Evolutionary conservation across 208 protist species (phyloP), one percentile per base, ranked within the genome.

Genomic region (Acanthamoeba triangularis): DNA sequence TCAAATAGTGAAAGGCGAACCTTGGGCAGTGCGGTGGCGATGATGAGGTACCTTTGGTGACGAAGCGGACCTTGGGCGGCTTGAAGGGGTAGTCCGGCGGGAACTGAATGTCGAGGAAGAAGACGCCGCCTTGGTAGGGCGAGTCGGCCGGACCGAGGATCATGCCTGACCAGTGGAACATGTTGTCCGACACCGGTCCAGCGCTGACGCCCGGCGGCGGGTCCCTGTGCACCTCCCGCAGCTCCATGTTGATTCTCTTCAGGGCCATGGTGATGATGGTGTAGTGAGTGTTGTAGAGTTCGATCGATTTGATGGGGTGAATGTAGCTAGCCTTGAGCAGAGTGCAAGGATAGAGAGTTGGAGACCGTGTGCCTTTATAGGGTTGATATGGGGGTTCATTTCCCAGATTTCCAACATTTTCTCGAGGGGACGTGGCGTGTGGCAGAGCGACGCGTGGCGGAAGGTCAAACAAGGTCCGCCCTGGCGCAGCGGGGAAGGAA

Each of bases 171-270:
- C 99, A 99, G 97, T 99, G 99, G 96, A 99, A 99, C 52, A 99
- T 28, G 59, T 93, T 80, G 93, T 99, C 98, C 90, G 96, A 98
- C 78, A 98, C 96, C 76, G 99, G 99, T 84, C 99, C 99, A 41
- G 99, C 99, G 95, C 97, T 99, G 87, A 98, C 99, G 96, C 99
- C 99, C 37, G 98, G 97, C n/a, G 99, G 99, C 90, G 99, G 99
- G 94, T 99, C 99, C 88, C 98, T 98, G 90, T 98, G 96, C 28
- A 99, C 87, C 96, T 99, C 99, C 96, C 97, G 98, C 90, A 99
- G 98, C 97, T 99, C 99, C 61, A 49, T 93, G 88, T 93, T 93
- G 88, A 93, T 78, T 41, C 88, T 93, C 63, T 78, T 72, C 14
- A 93, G 61, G 6, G 88, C 88, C 88, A 93, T 93, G 35, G 25